Percentiles rank a stretch among this genome's conserved stretches.
Evolutionary conservation across 306 rosid species (phyloP).

Genomic region (Senna siamea): DNA sequence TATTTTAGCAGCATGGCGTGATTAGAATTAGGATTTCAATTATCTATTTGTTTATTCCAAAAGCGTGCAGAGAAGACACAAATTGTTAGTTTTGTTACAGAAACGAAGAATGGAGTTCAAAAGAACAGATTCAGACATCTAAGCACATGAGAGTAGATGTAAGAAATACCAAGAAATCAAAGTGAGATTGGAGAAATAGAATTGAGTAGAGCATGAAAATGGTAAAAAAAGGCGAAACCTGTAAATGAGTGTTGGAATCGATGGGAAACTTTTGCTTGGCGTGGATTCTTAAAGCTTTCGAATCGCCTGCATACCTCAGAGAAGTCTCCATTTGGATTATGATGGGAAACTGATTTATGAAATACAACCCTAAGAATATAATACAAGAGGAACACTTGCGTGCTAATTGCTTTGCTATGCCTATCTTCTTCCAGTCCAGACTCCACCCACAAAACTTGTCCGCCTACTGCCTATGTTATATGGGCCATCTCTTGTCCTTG

Average conservation of each 20-base stretch:
- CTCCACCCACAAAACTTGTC: too few relatives aligned
- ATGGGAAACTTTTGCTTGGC: constrained; percentile 72
- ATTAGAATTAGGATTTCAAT: too few relatives aligned
- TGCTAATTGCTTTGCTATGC: not conserved
- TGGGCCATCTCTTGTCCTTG: not conserved
- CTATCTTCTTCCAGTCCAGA: not conserved
- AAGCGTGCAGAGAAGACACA: not conserved
- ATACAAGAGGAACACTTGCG: not conserved
- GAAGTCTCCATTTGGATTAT: constrained; percentile 73
- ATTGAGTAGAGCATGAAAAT: not conserved
- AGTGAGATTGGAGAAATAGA: not conserved
- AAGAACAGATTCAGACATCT: not conserved
- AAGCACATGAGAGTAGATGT: not conserved
- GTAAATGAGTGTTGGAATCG: constrained; percentile 69
- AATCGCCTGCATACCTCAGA: constrained; percentile 67
- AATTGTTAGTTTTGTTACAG: not conserved
- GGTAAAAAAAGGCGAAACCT: constrained; percentile 49
- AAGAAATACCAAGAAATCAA: not conserved
- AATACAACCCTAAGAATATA: constrained; percentile 26
- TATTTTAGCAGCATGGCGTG: not conserved
- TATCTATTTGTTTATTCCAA: not conserved
- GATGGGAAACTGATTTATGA: not conserved
- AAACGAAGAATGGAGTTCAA: not conserved
- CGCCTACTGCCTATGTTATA: too few relatives aligned
- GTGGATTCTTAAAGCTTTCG: constrained; percentile 70